These are phyloP conservation scores for Vitis rotundifolia DNA, from an alignment of 164 flowering plant genomes.

Conservation along the genomic window DNA sequence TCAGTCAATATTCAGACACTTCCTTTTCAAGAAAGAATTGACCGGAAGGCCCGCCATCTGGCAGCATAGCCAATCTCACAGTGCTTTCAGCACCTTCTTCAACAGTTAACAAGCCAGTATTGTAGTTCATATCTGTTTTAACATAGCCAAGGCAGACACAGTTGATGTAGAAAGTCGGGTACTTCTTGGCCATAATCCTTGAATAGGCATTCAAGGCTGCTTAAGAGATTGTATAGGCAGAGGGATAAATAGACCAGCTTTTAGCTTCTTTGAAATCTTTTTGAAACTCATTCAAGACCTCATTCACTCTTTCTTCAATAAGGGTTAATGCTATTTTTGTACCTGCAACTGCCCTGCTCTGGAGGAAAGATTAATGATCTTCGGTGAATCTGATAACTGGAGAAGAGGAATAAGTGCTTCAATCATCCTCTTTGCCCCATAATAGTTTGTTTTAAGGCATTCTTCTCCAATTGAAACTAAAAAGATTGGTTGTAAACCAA, in stretches of 20 bases:
- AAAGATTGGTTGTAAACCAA: too few species aligned
- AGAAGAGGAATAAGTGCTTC: constrained; percentile 28
- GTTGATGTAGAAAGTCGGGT: constrained; percentile 33
- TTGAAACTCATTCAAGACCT: constrained; percentile 28
- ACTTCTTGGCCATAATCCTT: constrained; percentile 43
- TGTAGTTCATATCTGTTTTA: constrained; percentile 35
- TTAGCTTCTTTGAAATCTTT: constrained; percentile 34
- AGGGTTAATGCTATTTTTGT: not conserved
- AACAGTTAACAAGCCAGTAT: constrained; percentile 23
- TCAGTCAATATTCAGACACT: constrained; percentile 2
- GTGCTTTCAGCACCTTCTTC: constrained; percentile 46
- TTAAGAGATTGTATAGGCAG: constrained; percentile 40
- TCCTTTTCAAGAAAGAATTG: constrained; percentile 30
- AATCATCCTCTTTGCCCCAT: constrained; percentile 26
- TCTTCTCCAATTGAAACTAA: too few species aligned
- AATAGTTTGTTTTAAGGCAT: constrained; percentile 31
- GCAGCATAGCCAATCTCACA: constrained; percentile 41
- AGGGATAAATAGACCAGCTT: constrained; percentile 31
- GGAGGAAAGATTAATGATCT: constrained; percentile 36
- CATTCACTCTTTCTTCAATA: constrained; percentile 36
- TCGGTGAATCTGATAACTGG: constrained; percentile 27
- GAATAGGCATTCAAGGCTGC: constrained; percentile 52
- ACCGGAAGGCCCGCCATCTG: constrained; percentile 46
- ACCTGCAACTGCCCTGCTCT: constrained; percentile 18
- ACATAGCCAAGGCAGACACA: constrained; percentile 43